Percentiles rank a stretch among this genome's conserved stretches.
Conservation (phyloP, 345 rosid genomes). For the Limnanthes douglasii region DNA sequence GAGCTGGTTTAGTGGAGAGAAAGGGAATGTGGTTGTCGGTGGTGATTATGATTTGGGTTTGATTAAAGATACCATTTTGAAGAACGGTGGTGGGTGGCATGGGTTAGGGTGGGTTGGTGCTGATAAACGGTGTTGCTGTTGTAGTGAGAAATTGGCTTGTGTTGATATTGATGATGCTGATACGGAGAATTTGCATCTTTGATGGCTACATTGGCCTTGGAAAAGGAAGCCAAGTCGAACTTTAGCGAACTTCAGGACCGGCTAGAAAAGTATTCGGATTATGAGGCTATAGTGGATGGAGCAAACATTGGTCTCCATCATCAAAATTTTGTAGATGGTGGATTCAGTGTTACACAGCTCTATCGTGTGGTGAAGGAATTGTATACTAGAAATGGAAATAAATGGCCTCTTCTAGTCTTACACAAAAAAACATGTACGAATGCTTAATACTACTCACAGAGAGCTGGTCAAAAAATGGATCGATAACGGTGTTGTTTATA, state of each 20-base stretch:
- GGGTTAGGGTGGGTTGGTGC: constrained; percentile 62
- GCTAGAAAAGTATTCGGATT: constrained; percentile 25
- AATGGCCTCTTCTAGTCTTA: constrained; percentile 47
- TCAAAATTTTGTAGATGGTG: constrained; percentile 54
- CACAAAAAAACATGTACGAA: constrained; percentile 36
- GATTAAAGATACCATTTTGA: constrained; percentile 22
- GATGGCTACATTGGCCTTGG: constrained; percentile 39
- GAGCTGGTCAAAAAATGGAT: constrained; percentile 40
- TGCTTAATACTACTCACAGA: constrained; percentile 28
- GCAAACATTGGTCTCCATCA: constrained; percentile 61
- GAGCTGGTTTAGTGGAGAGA: constrained; percentile 25
- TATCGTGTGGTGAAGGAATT: constrained; percentile 39
- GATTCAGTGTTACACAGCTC: constrained; percentile 47
- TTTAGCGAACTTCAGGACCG: constrained; percentile 48
- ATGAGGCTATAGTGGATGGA: constrained; percentile 51
- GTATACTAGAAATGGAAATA: constrained; percentile 20
- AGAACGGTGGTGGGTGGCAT: constrained; percentile 68
- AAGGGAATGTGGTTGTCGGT: constrained; percentile 12
- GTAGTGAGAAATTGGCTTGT: constrained; percentile 31
- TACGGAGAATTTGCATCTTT: constrained; percentile 36
- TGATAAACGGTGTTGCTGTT: constrained; percentile 34
- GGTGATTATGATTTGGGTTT: constrained; percentile 9
- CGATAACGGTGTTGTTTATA: constrained; percentile 32
- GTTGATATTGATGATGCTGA: constrained; percentile 39
- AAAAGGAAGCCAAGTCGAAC: constrained; percentile 41